These are phyloP conservation scores for Russula sp. DNA, from an alignment of 768 basidiomycete species.

Conservation along the genomic window DNA sequence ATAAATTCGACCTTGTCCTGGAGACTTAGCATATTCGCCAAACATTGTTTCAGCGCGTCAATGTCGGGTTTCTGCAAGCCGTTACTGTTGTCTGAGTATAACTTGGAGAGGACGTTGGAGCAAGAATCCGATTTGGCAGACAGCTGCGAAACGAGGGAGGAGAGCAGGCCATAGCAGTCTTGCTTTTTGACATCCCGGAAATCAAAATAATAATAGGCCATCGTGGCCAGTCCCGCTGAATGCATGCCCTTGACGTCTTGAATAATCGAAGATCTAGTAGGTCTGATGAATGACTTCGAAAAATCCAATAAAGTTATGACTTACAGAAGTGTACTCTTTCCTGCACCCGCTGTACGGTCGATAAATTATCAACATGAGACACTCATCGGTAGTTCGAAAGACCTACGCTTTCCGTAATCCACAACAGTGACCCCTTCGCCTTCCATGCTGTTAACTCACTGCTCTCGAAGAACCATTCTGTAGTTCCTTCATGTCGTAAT, in stretches of 20 bases:
- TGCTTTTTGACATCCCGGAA: conserved; percentile 13
- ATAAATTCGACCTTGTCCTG: neutral
- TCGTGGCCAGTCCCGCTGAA: neutral
- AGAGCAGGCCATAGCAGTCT: neutral
- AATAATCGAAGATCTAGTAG: conserved; percentile 1
- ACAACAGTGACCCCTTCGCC: neutral
- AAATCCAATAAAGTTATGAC: neutral
- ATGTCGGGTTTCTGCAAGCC: neutral
- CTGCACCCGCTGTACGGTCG: neutral
- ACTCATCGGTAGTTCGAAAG: too few species aligned
- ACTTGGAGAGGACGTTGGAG: neutral
- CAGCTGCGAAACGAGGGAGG: conserved; percentile 11
- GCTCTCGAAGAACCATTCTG: neutral
- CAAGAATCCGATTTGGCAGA: neutral
- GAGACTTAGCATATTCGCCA: neutral
- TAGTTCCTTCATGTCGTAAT: neutral
- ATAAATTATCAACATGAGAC: neutral
- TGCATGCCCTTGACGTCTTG: neutral
- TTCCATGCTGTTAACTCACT: neutral
- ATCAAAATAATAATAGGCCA: conserved; percentile 18
- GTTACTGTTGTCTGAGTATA: neutral
- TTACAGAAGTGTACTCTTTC: conserved; percentile 15
- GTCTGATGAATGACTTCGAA: neutral
- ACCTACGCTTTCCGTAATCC: conserved; percentile 13
- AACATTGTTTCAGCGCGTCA: neutral